A percentile compares a stretch with the other conserved stretches of the same genome.
Evolutionary conservation across 345 rosid genomes (phyloP).

Genomic region (Corymbia maculata): DNA sequence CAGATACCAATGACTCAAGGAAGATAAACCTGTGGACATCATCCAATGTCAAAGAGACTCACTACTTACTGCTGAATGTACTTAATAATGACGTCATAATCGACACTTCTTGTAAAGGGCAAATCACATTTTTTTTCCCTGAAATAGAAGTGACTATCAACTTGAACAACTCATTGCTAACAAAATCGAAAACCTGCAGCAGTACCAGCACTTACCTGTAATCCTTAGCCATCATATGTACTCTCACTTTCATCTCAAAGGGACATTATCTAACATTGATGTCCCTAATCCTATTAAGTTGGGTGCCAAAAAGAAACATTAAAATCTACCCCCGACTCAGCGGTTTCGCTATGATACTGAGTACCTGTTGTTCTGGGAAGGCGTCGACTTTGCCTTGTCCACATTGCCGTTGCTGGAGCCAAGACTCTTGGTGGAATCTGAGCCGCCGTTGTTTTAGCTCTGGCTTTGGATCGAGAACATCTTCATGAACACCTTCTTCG

Average conservation of each 20-base stretch:
- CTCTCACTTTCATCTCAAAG: background rate
- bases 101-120: background rate
- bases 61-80: background rate
- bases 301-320: background rate
- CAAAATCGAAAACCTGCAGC: background rate
- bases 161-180: background rate
- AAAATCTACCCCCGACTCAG: background rate
- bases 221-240: background rate
- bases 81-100: background rate
- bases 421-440: conserved; percentile 70
- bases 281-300: background rate
- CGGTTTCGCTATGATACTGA: conserved; percentile 43
- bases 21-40: too few species aligned
- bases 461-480: conserved; percentile 47
- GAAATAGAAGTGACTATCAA: background rate
- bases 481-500: conserved; percentile 55
- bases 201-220: background rate
- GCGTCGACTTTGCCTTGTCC: conserved; percentile 50
- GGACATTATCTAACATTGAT: background rate
- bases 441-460: conserved; percentile 53
- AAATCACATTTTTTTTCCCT: background rate
- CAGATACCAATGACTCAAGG: too few species aligned
- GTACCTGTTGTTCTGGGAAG: conserved; percentile 59
- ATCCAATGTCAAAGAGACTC: too few species aligned
- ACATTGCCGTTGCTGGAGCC: conserved; percentile 32